Conservation (phyloP, 129 eudicot species). For the Scalesia atractyloides region DNA sequence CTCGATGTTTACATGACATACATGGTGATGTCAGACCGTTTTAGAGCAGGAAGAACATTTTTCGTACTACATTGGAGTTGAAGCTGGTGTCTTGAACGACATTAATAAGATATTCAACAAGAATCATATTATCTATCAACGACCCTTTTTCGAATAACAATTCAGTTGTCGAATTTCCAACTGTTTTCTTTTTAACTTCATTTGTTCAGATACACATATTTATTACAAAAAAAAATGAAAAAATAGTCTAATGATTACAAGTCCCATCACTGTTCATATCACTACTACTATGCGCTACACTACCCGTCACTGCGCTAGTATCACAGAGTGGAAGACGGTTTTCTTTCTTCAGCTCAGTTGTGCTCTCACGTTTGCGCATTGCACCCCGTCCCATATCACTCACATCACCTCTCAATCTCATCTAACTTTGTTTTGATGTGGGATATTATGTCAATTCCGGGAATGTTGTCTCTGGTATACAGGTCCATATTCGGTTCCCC, state of each 20-base stretch:
- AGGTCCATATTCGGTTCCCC: constrained; percentile 37
- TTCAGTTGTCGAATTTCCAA: neutral
- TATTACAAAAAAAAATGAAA: too few species aligned
- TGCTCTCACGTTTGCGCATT: constrained; percentile 72
- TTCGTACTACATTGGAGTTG: neutral
- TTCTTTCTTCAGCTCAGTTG: constrained; percentile 70
- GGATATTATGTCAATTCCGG: constrained; percentile 83
- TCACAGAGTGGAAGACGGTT: constrained; percentile 58
- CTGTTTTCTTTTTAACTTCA: neutral
- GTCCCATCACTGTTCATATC: constrained; percentile 68
- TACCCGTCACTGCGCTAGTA: constrained; percentile 54
- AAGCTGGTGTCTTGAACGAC: too few species aligned
- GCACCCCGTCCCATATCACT: constrained; percentile 69
- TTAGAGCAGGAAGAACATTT: neutral
- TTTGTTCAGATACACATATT: constrained; percentile 2
- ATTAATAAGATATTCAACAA: too few species aligned
- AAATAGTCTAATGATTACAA: too few species aligned
- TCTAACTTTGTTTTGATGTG: constrained; percentile 77
- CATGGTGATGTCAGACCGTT: too few species aligned
- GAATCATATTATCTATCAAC: too few species aligned
- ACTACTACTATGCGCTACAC: constrained; percentile 58
- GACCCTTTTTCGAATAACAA: too few species aligned
- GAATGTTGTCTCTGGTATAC: constrained; percentile 43
- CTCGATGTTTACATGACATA: too few species aligned
- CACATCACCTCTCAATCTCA: constrained; percentile 75